These are phyloP conservation scores for Phytophthora quininea DNA, from an alignment of 352 stramenopile species.

Conservation along the genomic window DNA sequence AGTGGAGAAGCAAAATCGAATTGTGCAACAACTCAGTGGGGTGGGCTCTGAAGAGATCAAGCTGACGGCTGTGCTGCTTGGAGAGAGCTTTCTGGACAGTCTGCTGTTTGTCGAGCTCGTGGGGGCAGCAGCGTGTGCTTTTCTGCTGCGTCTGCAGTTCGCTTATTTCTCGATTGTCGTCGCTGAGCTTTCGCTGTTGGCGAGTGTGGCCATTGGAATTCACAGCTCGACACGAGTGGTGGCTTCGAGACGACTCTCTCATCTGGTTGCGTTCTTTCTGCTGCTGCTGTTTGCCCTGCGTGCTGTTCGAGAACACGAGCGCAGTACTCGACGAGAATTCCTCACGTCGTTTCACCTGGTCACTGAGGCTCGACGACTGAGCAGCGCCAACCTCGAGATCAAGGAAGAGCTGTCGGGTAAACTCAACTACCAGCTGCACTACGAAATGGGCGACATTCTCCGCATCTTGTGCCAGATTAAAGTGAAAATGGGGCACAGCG, in stretches of 20 bases:
- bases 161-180: conserved; percentile 50
- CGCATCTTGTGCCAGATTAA: conserved; percentile 77
- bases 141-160: conserved; percentile 62
- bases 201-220: conserved; percentile 31
- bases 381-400: conserved; percentile 72
- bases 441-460: conserved; percentile 77
- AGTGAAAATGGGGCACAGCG: conserved; percentile 54
- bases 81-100: conserved; percentile 41
- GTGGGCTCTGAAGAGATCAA: conserved; percentile 22
- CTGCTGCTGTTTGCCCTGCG: conserved; percentile 43
- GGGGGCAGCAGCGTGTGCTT: conserved; percentile 38
- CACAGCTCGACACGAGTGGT: conserved; percentile 28
- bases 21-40: conserved; percentile 15
- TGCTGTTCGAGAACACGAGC: conserved; percentile 51
- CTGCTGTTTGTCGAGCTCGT: conserved; percentile 59
- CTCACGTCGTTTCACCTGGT: conserved; percentile 58
- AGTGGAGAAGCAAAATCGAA: conserved; percentile 41
- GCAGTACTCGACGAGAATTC: conserved; percentile 52
- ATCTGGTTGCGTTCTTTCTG: conserved; percentile 42
- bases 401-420: conserved; percentile 70
- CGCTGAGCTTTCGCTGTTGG: conserved; percentile 44
- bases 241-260: conserved; percentile 27
- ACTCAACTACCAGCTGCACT: conserved; percentile 68
- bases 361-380: conserved; percentile 61
- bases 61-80: conserved; percentile 31